phyloP scores from a whole-genome alignment of 257 asterid species.

The Paulownia fortunei region DNA sequence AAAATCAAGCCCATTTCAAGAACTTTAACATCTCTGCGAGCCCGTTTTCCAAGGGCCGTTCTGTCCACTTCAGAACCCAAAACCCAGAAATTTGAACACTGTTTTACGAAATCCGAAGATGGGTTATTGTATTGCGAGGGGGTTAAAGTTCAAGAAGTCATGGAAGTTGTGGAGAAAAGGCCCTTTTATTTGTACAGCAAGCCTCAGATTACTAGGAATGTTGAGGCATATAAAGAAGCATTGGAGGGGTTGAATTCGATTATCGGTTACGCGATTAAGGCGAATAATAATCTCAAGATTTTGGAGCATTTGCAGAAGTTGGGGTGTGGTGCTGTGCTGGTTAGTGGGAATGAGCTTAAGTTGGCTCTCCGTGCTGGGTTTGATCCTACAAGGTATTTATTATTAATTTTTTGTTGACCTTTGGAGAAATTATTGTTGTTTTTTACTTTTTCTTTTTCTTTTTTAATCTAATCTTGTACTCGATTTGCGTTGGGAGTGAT shows the following conservation, averaged over 20 bases:
- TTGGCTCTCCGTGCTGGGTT: conserved; percentile 86
- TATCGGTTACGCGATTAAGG: conserved; percentile 94
- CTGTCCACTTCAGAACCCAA: conserved; percentile 63
- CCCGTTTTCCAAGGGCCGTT: conserved; percentile 50
- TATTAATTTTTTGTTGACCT: background rate
- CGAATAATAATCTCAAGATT: conserved; percentile 87
- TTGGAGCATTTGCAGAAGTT: conserved; percentile 78
- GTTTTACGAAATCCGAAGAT: conserved; percentile 76
- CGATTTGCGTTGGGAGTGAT: background rate
- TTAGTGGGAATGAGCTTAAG: conserved; percentile 93
- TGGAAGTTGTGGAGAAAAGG: conserved; percentile 72
- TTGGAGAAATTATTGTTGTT: background rate
- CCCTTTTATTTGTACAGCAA: conserved; percentile 93
- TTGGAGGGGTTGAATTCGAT: conserved; percentile 75
- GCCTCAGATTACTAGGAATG: conserved; percentile 83
- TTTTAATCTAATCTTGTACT: background rate
- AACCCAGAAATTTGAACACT: conserved; percentile 70
- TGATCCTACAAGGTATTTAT: conserved; percentile 77
- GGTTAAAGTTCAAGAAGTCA: conserved; percentile 68
- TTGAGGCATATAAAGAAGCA: conserved; percentile 85
- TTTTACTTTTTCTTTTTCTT: too few species aligned
- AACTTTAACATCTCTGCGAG: conserved; percentile 29
- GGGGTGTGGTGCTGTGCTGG: conserved; percentile 97
- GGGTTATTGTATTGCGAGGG: conserved; percentile 81
- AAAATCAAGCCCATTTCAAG: conserved; percentile 53